Conservation (phyloP, 2,329 filamentous ascomycete species). For the Teratosphaeria zuluensis region DNA sequence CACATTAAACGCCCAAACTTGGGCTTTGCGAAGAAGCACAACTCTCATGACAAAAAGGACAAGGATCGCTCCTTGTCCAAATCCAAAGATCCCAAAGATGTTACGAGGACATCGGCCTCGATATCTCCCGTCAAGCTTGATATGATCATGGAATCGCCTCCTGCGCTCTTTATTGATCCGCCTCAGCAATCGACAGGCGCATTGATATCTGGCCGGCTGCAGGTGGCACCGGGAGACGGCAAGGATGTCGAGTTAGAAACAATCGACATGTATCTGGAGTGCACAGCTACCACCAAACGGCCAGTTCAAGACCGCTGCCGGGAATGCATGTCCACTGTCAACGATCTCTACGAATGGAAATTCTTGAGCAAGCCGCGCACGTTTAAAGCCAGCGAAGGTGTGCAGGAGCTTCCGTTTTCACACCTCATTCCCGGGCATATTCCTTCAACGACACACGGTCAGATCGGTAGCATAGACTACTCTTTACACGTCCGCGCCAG, state of each 20-base stretch:
- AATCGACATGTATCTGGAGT: constrained; percentile 62
- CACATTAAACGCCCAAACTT: constrained; percentile 24
- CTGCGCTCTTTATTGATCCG: constrained; percentile 71
- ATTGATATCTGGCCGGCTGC: constrained; percentile 73
- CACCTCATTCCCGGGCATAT: constrained; percentile 75
- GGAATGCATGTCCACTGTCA: constrained; percentile 62
- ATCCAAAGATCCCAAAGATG: constrained; percentile 16
- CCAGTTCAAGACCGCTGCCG: constrained; percentile 71
- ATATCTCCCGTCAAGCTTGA: constrained; percentile 43
- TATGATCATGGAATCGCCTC: constrained; percentile 71
- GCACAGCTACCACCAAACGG: constrained; percentile 66
- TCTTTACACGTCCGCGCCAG: constrained; percentile 60
- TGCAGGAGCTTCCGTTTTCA: constrained; percentile 80
- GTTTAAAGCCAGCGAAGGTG: constrained; percentile 40
- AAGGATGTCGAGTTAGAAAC: constrained; percentile 55
- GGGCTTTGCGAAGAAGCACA: constrained; percentile 10
- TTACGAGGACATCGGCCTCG: constrained; percentile 7
- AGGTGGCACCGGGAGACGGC: constrained; percentile 58
- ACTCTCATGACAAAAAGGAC: constrained; percentile 7
- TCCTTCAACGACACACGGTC: constrained; percentile 71
- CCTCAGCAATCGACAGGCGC: constrained; percentile 70
- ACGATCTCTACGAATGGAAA: constrained; percentile 68
- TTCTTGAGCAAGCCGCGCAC: constrained; percentile 51
- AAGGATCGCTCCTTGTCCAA: constrained; percentile 21
- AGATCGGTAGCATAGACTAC: constrained; percentile 67